A percentile compares a stretch with the other conserved stretches of the same genome.
Conservation (phyloP, 2,329 filamentous ascomycete genomes). For the Clonostachys rosea region DNA sequence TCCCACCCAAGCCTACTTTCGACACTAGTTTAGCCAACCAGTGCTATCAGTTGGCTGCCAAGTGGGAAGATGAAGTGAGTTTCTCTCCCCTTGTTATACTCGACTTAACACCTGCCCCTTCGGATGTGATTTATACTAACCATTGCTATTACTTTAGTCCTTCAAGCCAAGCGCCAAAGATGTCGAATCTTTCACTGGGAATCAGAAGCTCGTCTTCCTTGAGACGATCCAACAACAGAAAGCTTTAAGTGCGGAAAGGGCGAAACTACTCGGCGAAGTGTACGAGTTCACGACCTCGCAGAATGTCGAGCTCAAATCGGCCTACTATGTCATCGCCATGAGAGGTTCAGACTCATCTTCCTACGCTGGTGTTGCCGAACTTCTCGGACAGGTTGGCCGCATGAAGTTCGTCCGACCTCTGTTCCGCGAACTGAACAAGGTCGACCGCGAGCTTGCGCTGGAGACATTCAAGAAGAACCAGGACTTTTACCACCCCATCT, state of each 20-base stretch:
- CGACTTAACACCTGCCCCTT: background rate
- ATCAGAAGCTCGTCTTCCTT: slow-evolving; percentile 89
- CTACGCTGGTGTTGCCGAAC: slow-evolving; percentile 65
- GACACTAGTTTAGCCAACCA: slow-evolving; percentile 83
- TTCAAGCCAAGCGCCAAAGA: slow-evolving; percentile 66
- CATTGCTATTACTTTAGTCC: slow-evolving; percentile 27
- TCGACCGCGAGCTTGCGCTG: slow-evolving; percentile 70
- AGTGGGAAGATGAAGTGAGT: slow-evolving; percentile 66
- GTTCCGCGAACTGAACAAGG: slow-evolving; percentile 70
- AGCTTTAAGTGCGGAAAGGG: slow-evolving; percentile 59
- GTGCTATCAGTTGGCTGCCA: slow-evolving; percentile 76
- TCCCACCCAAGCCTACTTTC: slow-evolving; percentile 86
- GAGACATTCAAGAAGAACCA: slow-evolving; percentile 82
- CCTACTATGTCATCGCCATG: slow-evolving; percentile 78
- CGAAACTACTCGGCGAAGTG: slow-evolving; percentile 65
- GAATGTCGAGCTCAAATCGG: slow-evolving; percentile 81
- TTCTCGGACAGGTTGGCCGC: slow-evolving; percentile 78
- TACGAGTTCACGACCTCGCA: slow-evolving; percentile 72
- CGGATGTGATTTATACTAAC: slow-evolving; percentile 1
- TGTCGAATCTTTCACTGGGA: slow-evolving; percentile 70
- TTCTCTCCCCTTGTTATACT: background rate
- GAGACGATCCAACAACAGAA: slow-evolving; percentile 67
- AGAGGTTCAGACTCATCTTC: slow-evolving; percentile 65
- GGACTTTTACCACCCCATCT: slow-evolving; percentile 96
- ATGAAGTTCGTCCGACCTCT: slow-evolving; percentile 97